Base-by-base conservation (phyloP, 345 rosid genomes). In the Mangifera indica region DNA sequence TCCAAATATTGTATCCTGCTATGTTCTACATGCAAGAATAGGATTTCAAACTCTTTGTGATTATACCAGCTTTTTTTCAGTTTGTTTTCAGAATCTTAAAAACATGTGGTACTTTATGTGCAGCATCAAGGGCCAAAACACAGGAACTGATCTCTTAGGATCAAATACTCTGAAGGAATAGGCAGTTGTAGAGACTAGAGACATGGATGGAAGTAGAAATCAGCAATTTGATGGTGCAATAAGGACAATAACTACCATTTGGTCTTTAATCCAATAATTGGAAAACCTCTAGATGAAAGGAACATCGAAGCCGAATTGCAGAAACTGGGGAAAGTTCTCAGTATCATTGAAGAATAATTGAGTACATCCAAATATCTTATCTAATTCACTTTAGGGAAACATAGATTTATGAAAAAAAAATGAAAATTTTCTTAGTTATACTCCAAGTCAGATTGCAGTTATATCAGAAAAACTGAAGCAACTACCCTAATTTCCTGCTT, bases 181-280 rank as follows among this genome's bases (percentile, higher is more conserved):
- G 0, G 46, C 56, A 53, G 40, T 52, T 60, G 75, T 72, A 32
- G 86, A 76, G 22, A 61, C 75, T 66, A 71, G 49, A 24, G 81
- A 74, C 15, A 68, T 88, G 90, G 90, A 67, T 82, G 67, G 72
- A 86, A 52, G 86, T 80, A 2, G 88, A 83, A 67, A 76, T 26
- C 88, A 82, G 75, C 88, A 83, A 46, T 88, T 75, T 51, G 69
- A 76, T 17, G 63, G 51, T 4, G 67, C 81, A 22, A 76, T 77
- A 5, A 55, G 71, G 0, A 56, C 21, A 45, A 13, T 85, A 52
- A 62, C 79, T 13, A 34, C 58, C 80, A 83, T 69, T 64, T 78
- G 66, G 5, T 81, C 17, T 66, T 83, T n/a, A 78, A 83, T 46
- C 84, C 74, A 21, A 20, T 70, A 40, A 37, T 14, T 9, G 88